Evolutionary conservation across 1,284 basidiomycete species (phyloP).

Genomic region (Phlebopus sp.): DNA sequence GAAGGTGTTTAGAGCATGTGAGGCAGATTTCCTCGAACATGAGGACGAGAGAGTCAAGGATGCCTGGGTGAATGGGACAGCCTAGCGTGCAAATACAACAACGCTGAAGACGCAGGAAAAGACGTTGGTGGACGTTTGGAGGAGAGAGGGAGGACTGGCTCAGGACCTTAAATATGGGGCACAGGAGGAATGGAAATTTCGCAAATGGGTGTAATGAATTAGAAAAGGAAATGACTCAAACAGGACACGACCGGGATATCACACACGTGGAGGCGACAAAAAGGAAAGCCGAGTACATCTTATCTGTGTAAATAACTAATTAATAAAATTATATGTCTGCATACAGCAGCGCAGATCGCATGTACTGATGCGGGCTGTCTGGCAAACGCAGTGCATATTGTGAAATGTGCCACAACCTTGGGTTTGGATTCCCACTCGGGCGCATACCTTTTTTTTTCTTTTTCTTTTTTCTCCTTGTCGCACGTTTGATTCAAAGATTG

Average conservation of each 20-base stretch:
- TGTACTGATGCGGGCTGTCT: too few relatives aligned
- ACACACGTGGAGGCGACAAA: conserved; percentile 24
- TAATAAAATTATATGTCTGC: too few relatives aligned
- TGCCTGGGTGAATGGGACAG: neutral
- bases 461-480: conserved; percentile 4
- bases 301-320: too few relatives aligned
- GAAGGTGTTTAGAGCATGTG: conserved; percentile 60
- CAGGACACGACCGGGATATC: conserved; percentile 24
- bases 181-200: conserved; percentile 38
- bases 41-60: conserved; percentile 18
- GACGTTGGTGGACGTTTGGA: conserved; percentile 16
- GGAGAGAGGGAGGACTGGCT: conserved; percentile 15
- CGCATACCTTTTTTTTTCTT: too few relatives aligned
- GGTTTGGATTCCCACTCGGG: too few relatives aligned
- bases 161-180: conserved; percentile 35
- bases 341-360: too few relatives aligned
- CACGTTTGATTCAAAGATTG: conserved; percentile 19
- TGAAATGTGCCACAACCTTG: neutral
- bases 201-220: conserved; percentile 29
- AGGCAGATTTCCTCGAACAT: conserved; percentile 80
- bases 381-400: neutral
- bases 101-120: conserved; percentile 11
- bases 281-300: conserved; percentile 5
- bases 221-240: conserved; percentile 35
- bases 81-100: neutral